phyloP scores from a whole-genome alignment of 768 basidiomycete genomes.

The Boletellus emodensis region DNA sequence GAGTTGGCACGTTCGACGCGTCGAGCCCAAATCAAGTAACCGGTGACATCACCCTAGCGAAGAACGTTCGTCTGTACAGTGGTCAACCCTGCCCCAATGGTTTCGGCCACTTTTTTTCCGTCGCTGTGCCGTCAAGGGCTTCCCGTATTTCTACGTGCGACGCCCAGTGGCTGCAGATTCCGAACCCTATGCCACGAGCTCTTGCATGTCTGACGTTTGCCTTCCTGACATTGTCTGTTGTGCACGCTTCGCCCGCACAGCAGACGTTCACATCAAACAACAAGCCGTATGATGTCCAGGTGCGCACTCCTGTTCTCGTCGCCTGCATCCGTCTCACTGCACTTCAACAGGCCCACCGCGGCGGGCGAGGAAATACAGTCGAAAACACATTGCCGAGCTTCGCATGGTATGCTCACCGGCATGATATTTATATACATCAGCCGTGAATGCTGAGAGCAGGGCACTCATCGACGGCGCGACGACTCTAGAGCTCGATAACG shows the following conservation, averaged over 20 bases:
- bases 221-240: slow-evolving; percentile 7
- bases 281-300: slow-evolving; percentile 51
- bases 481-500: slow-evolving; percentile 77
- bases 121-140: too few species aligned
- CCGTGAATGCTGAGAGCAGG: slow-evolving; percentile 36
- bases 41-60: slow-evolving; percentile 1
- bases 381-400: slow-evolving; percentile 74
- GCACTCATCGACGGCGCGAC: slow-evolving; percentile 72
- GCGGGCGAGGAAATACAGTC: slow-evolving; percentile 68
- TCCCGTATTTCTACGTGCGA: slow-evolving; percentile 2
- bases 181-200: slow-evolving; percentile 11
- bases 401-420: slow-evolving; percentile 51
- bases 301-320: slow-evolving; percentile 14
- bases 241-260: slow-evolving; percentile 29
- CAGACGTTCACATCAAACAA: slow-evolving; percentile 18
- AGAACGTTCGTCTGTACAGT: slow-evolving; percentile 32
- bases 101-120: neutral
- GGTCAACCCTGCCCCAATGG: slow-evolving; percentile 17
- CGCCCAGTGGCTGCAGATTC: too few species aligned
- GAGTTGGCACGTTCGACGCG: slow-evolving; percentile 22
- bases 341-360: slow-evolving; percentile 59
- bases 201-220: slow-evolving; percentile 7
- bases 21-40: slow-evolving; percentile 22
- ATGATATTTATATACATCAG: slow-evolving; percentile 7
- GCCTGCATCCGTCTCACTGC: slow-evolving; percentile 4